Percentiles rank a stretch among this genome's conserved stretches.
These are phyloP conservation scores for Sugiyamaella boreocaroliniensis DNA, from an alignment of 805 yeast species.

Conservation along the genomic window DNA sequence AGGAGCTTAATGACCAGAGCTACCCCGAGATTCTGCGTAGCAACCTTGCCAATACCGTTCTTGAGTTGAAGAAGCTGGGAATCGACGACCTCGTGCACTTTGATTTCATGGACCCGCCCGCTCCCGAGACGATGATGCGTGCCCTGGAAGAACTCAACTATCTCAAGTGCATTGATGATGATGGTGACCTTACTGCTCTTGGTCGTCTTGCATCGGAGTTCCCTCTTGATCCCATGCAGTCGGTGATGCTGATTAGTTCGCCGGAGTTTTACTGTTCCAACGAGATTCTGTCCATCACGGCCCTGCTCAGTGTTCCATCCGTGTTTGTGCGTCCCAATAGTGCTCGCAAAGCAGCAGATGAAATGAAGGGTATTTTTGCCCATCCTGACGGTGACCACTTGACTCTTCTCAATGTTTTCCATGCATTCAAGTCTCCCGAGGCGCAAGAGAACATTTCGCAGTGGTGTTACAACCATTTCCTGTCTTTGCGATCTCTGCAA, in stretches of 20 bases:
- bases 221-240: constrained; percentile 93
- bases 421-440: constrained; percentile 73
- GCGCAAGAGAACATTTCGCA: constrained; percentile 50
- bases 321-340: constrained; percentile 91
- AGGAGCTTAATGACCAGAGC: constrained; percentile 89
- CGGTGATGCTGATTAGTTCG: constrained; percentile 85
- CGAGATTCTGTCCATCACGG: constrained; percentile 81
- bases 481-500: constrained; percentile 74
- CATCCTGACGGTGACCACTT: constrained; percentile 95
- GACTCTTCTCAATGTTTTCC: constrained; percentile 80
- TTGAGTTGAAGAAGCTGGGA: constrained; percentile 89
- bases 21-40: constrained; percentile 93
- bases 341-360: constrained; percentile 86
- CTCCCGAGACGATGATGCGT: constrained; percentile 99
- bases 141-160: constrained; percentile 93
- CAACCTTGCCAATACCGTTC: constrained; percentile 83
- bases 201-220: constrained; percentile 89
- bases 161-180: constrained; percentile 82
- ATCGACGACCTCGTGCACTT: constrained; percentile 94
- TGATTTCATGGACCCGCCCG: constrained; percentile 99
- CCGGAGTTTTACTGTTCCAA: constrained; percentile 81
- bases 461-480: constrained; percentile 90
- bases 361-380: constrained; percentile 77
- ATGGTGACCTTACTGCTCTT: constrained; percentile 80
- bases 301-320: constrained; percentile 85